Evolutionary conservation across 495 filamentous ascomycete species (phyloP).

Genomic region (Aspergillus funiculosus): DNA sequence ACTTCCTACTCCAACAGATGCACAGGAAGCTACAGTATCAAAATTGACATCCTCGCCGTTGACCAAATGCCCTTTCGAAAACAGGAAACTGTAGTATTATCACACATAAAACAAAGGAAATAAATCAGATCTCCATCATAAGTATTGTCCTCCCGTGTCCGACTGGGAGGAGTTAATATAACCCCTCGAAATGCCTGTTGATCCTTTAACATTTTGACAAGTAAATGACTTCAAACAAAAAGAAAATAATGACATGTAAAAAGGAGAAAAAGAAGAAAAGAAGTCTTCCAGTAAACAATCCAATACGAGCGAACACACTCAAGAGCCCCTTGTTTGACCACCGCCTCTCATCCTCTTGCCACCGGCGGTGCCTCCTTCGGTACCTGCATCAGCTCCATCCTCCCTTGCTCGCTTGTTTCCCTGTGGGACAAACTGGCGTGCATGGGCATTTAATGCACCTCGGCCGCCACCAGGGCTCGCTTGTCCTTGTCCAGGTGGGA

Average conservation of each 20-base stretch:
- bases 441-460: slow-evolving; percentile 46
- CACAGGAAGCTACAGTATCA: no score
- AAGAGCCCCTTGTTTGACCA: slow-evolving; percentile 35
- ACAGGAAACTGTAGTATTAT: background rate
- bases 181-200: no score
- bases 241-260: slow-evolving; percentile 12
- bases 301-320: slow-evolving; percentile 3
- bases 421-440: slow-evolving; percentile 55
- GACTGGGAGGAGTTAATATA: no score
- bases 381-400: slow-evolving; percentile 47
- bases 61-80: no score
- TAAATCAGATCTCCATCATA: background rate
- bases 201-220: no score
- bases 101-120: slow-evolving; percentile 1
- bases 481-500: slow-evolving; percentile 21
- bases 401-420: slow-evolving; percentile 63
- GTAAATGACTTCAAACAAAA: no score
- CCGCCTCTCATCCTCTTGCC: slow-evolving; percentile 53
- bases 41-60: no score
- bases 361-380: slow-evolving; percentile 32
- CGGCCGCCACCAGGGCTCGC: slow-evolving; percentile 29
- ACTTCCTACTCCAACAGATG: no score
- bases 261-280: slow-evolving; percentile 15
- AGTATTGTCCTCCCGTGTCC: background rate
- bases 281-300: slow-evolving; percentile 13